These are phyloP conservation scores for Stentor coeruleus DNA, from an alignment of 73 alveolate species.

Conservation along the genomic window DNA sequence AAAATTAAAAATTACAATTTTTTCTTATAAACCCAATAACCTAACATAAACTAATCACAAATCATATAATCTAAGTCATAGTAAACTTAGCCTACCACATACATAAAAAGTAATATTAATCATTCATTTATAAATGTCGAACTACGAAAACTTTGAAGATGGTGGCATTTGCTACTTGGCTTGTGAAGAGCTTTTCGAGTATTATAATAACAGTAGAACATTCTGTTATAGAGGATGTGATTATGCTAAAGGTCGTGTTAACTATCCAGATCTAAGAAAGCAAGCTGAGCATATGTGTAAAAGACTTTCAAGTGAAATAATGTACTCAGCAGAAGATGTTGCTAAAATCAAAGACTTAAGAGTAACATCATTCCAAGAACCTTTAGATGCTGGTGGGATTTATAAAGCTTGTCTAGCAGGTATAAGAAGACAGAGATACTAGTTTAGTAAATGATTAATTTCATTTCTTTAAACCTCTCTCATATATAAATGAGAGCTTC, in stretches of 20 bases:
- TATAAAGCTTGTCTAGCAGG: conserved; percentile 90
- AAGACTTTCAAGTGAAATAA: conserved; percentile 67
- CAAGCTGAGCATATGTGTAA: conserved; percentile 89
- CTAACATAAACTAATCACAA: too few relatives aligned
- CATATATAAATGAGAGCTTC: conserved; percentile 2
- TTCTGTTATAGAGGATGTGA: conserved; percentile 89
- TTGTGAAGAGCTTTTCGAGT: conserved; percentile 66
- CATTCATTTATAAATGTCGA: too few relatives aligned
- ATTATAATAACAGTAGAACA: conserved; percentile 50
- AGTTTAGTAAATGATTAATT: too few relatives aligned
- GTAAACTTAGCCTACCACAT: too few relatives aligned
- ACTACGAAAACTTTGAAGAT: conserved; percentile 43
- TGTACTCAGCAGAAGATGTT: conserved; percentile 51
- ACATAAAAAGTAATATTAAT: too few relatives aligned
- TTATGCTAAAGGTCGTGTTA: conserved; percentile 72
- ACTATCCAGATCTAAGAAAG: conserved; percentile 54
- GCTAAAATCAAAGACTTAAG: conserved; percentile 74
- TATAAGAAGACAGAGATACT: conserved; percentile 78
- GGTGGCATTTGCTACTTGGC: conserved; percentile 76
- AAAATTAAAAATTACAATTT: too few relatives aligned
- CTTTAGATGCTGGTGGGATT: conserved; percentile 62
- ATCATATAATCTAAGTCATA: too few relatives aligned
- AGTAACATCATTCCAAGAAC: conserved; percentile 74
- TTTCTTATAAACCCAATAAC: too few relatives aligned
- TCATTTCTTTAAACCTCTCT: too few relatives aligned